phyloP scores from a whole-genome alignment of 768 basidiomycete genomes.

The Kwoniella pini region DNA sequence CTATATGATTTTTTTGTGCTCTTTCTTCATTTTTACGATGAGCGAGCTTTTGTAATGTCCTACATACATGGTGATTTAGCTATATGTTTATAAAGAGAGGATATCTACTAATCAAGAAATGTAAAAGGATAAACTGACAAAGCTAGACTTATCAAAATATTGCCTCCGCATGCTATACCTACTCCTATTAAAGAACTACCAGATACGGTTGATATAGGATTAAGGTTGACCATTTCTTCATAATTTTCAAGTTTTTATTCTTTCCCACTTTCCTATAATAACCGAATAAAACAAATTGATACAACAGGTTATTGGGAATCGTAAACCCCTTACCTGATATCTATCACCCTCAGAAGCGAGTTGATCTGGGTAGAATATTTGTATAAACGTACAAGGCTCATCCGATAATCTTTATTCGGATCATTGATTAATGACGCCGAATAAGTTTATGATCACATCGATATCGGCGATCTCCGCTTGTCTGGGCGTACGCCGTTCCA shows the following conservation, averaged over 20 bases:
- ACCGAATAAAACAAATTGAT: no score
- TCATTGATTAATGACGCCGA: not conserved
- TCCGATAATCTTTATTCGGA: not conserved
- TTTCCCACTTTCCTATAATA: no score
- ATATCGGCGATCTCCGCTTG: no score
- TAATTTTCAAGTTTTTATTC: not conserved
- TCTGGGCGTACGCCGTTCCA: no score
- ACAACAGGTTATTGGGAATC: no score
- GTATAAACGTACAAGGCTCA: not conserved
- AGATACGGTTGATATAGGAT: constrained; percentile 26
- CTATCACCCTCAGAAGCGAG: no score
- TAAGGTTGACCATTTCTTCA: not conserved
- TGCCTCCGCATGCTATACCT: constrained; percentile 75
- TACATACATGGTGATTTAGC: constrained; percentile 6
- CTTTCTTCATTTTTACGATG: constrained; percentile 62
- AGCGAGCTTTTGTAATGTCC: constrained; percentile 86
- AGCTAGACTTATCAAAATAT: constrained; percentile 83
- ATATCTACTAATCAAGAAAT: not conserved
- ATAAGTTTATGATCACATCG: no score
- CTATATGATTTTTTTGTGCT: not conserved
- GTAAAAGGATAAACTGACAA: constrained; percentile 55
- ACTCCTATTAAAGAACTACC: constrained; percentile 66
- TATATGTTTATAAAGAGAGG: not conserved
- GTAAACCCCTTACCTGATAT: no score
- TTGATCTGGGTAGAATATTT: no score